These are phyloP conservation scores for Hyparrhenia diplandra DNA, from an alignment of 176 grass and related monocot species.

Conservation along the genomic window DNA sequence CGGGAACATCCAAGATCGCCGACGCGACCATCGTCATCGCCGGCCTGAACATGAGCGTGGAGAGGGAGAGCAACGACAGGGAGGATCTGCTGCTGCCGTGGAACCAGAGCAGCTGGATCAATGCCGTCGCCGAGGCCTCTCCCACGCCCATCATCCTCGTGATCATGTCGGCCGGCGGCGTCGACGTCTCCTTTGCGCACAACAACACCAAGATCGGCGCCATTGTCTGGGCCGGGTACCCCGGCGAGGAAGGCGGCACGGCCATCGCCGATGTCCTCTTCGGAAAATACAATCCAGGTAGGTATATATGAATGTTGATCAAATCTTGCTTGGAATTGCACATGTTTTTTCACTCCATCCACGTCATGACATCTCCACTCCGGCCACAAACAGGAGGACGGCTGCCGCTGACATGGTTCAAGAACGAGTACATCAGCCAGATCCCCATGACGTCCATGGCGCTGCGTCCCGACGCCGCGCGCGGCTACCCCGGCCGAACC, in stretches of 20 bases:
- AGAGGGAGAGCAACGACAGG: constrained; percentile 51
- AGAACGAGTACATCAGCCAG: constrained; percentile 12
- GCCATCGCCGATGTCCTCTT: constrained; percentile 42
- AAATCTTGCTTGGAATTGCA: no score
- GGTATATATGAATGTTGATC: no score
- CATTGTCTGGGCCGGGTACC: constrained; percentile 54
- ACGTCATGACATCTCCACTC: neutral
- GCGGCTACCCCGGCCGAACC: constrained; percentile 16
- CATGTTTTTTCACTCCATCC: neutral
- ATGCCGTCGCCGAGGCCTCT: constrained; percentile 28
- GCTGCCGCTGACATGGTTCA: constrained; percentile 27
- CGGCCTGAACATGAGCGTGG: constrained; percentile 46
- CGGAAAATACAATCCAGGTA: constrained; percentile 34
- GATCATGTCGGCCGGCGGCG: constrained; percentile 42
- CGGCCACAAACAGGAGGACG: neutral
- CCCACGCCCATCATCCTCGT: constrained; percentile 48
- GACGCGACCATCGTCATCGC: constrained; percentile 33
- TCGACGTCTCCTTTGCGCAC: constrained; percentile 55
- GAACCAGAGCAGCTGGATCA: constrained; percentile 42
- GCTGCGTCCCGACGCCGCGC: constrained; percentile 6
- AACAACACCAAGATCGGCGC: constrained; percentile 52
- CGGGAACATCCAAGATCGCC: constrained; percentile 1
- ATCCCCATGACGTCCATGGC: constrained; percentile 29
- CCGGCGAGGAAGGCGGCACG: constrained; percentile 38
- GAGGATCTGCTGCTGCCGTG: constrained; percentile 51